Percentiles rank a stretch among this genome's conserved stretches.
Conservation (phyloP, 768 basidiomycete genomes). For the Leucogyrophana mollusca region DNA sequence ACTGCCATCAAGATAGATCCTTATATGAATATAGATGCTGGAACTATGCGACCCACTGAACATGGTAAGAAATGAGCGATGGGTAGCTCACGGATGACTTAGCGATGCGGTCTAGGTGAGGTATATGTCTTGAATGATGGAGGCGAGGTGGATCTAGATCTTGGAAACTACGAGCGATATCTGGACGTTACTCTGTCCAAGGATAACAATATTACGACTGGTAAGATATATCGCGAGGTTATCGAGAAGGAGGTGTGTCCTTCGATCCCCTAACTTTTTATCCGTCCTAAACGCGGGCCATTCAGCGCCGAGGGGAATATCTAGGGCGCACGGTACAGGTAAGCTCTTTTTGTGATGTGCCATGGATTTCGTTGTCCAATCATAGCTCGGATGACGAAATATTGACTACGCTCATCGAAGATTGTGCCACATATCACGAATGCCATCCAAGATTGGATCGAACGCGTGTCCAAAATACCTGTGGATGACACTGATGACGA, state of each 20-base stretch:
- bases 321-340: constrained; percentile 97
- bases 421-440: constrained; percentile 96
- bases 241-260: constrained; percentile 90
- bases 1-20: constrained; percentile 99
- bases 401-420: constrained; percentile 33
- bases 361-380: no score
- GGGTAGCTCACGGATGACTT: no score
- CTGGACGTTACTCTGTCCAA: constrained; percentile 89
- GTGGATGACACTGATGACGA: constrained; percentile 91
- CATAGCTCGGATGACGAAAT: background rate
- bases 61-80: constrained; percentile 64
- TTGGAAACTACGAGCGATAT: constrained; percentile 99
- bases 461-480: constrained; percentile 90
- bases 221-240: constrained; percentile 95
- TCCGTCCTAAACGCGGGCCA: constrained; percentile 10
- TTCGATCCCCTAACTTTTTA: constrained; percentile 2
- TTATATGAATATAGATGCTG: constrained; percentile 99
- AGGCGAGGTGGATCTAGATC: constrained; percentile 95
- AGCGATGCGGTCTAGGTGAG: constrained; percentile 59
- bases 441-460: constrained; percentile 98
- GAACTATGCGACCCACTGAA: constrained; percentile 98
- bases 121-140: constrained; percentile 98
- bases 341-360: constrained; percentile 12
- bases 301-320: constrained; percentile 79
- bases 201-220: constrained; percentile 98